Conservation (phyloP, 305 asterid species). For the Fraxinus velutina region DNA sequence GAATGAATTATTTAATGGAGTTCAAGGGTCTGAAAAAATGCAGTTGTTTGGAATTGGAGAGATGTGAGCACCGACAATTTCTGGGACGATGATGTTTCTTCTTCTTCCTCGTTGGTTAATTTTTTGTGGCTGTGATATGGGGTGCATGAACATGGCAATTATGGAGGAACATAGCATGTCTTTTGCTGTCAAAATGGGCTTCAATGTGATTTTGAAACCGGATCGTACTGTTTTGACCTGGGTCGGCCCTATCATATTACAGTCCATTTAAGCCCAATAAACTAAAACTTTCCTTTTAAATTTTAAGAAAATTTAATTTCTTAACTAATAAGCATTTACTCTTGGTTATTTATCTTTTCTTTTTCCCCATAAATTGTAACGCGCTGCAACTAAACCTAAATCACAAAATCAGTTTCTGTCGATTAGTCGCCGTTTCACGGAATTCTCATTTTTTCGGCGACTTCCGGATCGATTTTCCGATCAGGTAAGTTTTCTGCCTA, state of each 20-base stretch:
- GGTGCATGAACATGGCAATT: not conserved
- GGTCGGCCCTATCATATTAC: not conserved
- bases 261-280: not conserved
- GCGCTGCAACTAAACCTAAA: constrained; percentile 24
- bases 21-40: not conserved
- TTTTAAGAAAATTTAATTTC: not conserved
- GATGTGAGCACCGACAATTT: constrained; percentile 30
- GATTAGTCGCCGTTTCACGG: not conserved
- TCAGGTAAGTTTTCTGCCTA: constrained; percentile 19
- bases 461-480: not conserved
- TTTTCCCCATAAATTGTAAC: not conserved
- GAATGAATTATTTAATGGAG: constrained; percentile 4
- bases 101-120: not conserved
- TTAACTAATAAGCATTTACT: not conserved
- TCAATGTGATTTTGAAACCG: not conserved
- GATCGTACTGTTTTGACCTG: not conserved
- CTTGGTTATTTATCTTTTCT: not conserved
- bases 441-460: not conserved
- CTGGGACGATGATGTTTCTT: constrained; percentile 15
- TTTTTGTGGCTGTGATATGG: not conserved
- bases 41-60: constrained; percentile 8
- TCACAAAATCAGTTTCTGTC: not conserved
- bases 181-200: not conserved
- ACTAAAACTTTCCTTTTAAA: not conserved
- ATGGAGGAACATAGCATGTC: not conserved